Base-by-base conservation (phyloP, 1,284 basidiomycete genomes). In the Anthracocystis walkeri region DNA sequence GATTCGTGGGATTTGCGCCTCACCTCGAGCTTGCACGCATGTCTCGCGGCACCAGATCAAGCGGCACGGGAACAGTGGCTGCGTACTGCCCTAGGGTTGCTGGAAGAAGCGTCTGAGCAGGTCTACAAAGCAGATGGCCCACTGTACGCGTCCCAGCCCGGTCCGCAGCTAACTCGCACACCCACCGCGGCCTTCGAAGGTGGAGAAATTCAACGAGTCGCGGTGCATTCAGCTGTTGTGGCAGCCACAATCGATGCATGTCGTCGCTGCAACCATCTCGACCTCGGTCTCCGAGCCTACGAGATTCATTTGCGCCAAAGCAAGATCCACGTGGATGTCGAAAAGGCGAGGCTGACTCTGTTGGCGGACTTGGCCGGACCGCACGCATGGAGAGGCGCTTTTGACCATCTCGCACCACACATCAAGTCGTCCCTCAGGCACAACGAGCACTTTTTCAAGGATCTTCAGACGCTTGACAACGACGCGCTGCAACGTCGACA, bases 1-100 rank as follows among this genome's bases (percentile, higher is more conserved):
- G 64, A 67, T 20, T 58, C 73, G 1, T 76, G 69, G 74, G 58
- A 58, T 5, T 21, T 76, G 48, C 53, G 54, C 1, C 21, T 76
- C 21, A 52, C 55, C 6, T 25, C 65, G 21, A 42, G 33, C 40
- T 29, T 64, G 33, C 58, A 62, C n/a, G 62, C 58, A 20, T 61
- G 61, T 21, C 45, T 54, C 40, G 20, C 56, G 7, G 58, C 58
- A 6, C 42, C 59, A 4, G 25, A 51, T 11, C 18, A 29, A 2
- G 29, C 27, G 10, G 33, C 50, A 21, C 58, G 45, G 23, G n/a
- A 42, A 5, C 16, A 20, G 2, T 40, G 40, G 35, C 35, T 71
- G 42, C 38, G 42, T 18, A 35, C 4, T 10, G 53, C 58, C 14
- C 35, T 68, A 8, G 27, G 49, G 23, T 5, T 52, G 27, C 54